Percentiles rank a stretch among this genome's conserved stretches.
Conservation (phyloP, 2,329 filamentous ascomycete species). For the Pseudogymnoascus sp. region DNA sequence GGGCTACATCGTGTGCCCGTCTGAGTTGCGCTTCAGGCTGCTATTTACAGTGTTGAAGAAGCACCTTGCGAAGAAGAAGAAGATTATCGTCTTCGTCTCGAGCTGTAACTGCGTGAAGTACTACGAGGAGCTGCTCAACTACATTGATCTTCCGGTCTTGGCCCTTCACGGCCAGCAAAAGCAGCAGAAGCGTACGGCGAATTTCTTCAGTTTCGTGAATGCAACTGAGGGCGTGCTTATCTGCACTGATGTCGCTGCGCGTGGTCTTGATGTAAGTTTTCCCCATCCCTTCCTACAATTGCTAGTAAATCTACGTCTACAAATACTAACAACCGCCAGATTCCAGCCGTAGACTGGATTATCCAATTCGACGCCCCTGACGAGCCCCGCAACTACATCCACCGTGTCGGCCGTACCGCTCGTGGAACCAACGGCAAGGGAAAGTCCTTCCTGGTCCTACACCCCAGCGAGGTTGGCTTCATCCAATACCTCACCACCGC, state of each 20-base stretch:
- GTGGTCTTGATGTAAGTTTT: conserved; percentile 72
- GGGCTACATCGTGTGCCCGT: conserved; percentile 89
- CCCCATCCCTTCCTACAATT: background rate
- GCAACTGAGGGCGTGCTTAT: conserved; percentile 81
- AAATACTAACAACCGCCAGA: conserved; percentile 41
- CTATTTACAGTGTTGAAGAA: conserved; percentile 92
- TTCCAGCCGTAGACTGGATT: conserved; percentile 93
- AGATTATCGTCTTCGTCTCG: conserved; percentile 95
- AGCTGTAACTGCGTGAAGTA: conserved; percentile 94
- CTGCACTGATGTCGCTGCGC: conserved; percentile 91
- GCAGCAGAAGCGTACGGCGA: conserved; percentile 97
- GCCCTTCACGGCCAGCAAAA: conserved; percentile 94
- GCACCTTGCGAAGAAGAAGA: conserved; percentile 73
- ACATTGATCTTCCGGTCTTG: conserved; percentile 87
- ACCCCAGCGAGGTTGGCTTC: conserved; percentile 89
- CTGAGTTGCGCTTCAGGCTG: conserved; percentile 87
- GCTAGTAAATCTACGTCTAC: conserved; percentile 7
- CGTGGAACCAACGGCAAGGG: conserved; percentile 78
- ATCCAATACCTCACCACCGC: conserved; percentile 85
- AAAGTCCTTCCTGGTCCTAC: conserved; percentile 84
- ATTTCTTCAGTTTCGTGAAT: conserved; percentile 94
- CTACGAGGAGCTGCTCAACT: conserved; percentile 91
- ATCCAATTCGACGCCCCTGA: conserved; percentile 93
- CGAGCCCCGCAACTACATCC: conserved; percentile 86
- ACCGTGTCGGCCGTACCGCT: conserved; percentile 91